Evolutionary conservation across 306 rosid species (phyloP).

Genomic region (Carpinus fangiana): DNA sequence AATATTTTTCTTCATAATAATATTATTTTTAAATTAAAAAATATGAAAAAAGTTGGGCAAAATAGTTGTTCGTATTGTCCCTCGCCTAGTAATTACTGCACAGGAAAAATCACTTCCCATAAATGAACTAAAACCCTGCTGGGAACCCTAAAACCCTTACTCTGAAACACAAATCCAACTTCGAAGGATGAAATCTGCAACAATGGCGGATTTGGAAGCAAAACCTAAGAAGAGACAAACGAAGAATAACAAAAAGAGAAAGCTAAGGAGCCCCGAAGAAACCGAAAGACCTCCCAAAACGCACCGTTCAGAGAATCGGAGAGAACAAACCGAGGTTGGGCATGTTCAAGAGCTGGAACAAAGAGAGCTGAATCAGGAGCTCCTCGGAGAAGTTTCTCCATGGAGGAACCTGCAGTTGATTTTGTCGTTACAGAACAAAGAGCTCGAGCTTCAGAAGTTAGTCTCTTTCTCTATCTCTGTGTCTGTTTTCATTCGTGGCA

Average conservation of each 20-base stretch:
- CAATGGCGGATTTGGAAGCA: constrained; percentile 35
- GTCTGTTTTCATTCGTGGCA: background rate
- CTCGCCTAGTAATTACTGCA: too few species aligned
- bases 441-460: constrained; percentile 58
- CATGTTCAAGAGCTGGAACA: constrained; percentile 10
- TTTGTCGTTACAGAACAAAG: constrained; percentile 56
- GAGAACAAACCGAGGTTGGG: constrained; percentile 20
- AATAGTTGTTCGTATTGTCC: too few species aligned
- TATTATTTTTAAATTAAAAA: too few species aligned
- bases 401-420: constrained; percentile 79
- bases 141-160: constrained; percentile 2
- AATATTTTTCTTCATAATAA: too few species aligned
- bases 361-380: constrained; percentile 10
- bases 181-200: background rate
- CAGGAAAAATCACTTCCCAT: too few species aligned
- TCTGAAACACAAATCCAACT: background rate
- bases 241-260: constrained; percentile 48
- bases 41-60: too few species aligned
- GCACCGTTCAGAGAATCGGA: constrained; percentile 34
- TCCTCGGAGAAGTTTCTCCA: constrained; percentile 30
- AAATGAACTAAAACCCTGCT: constrained; percentile 11
- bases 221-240: constrained; percentile 20
- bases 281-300: constrained; percentile 41
- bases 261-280: constrained; percentile 23
- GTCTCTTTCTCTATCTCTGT: constrained; percentile 10